A percentile compares a stretch with the other conserved stretches of the same genome.
phyloP scores from a whole-genome alignment of 345 rosid species.

The Excoecaria cochinchinensis region DNA sequence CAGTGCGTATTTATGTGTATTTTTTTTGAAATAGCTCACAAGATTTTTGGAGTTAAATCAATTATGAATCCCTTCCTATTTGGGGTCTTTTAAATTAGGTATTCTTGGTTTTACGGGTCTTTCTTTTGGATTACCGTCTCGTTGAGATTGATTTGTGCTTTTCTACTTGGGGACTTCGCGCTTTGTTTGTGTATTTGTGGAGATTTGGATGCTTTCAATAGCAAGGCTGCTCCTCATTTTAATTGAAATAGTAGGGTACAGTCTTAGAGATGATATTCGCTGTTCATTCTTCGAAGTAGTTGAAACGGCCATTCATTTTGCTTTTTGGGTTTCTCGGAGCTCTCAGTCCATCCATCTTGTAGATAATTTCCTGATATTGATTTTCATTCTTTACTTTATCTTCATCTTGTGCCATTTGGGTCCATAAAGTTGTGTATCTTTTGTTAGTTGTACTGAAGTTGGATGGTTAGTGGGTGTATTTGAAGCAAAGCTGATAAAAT shows the following conservation, averaged over 20 bases:
- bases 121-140: conserved; percentile 30
- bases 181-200: background rate
- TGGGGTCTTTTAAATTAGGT: conserved; percentile 10
- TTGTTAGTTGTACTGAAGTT: conserved; percentile 29
- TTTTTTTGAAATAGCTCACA: background rate
- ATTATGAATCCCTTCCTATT: background rate
- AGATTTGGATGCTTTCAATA: conserved; percentile 11
- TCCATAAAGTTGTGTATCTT: background rate
- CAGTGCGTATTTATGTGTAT: background rate
- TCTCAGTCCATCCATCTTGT: background rate
- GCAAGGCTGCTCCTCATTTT: conserved; percentile 20
- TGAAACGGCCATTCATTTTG: background rate
- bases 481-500: conserved; percentile 53
- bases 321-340: too few relatives aligned
- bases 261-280: background rate
- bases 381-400: conserved; percentile 12
- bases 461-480: conserved; percentile 42
- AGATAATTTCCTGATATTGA: background rate
- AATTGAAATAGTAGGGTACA: conserved; percentile 21
- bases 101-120: conserved; percentile 11
- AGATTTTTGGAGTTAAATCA: conserved; percentile 4
- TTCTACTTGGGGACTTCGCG: background rate
- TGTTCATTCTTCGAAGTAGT: background rate
- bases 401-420: conserved; percentile 19
- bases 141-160: conserved; percentile 24